phyloP scores from a whole-genome alignment of 805 yeast species.

The Cyberlindnera maritima region DNA sequence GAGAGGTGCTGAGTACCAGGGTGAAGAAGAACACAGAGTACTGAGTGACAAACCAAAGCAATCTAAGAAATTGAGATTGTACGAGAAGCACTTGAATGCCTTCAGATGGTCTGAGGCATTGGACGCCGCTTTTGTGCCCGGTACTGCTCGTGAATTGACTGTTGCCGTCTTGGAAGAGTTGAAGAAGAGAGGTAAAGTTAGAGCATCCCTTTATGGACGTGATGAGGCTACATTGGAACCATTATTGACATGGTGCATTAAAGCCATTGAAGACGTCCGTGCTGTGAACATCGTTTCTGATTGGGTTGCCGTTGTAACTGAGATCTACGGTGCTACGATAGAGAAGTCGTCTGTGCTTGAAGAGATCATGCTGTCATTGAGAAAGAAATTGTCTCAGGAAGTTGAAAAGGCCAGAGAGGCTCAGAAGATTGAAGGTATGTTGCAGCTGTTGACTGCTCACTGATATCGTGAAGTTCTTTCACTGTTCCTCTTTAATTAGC shows the following conservation, averaged over 20 bases:
- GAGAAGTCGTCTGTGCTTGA: slow-evolving; percentile 77
- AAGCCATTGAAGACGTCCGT: slow-evolving; percentile 75
- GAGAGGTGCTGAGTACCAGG: slow-evolving; percentile 87
- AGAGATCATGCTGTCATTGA: slow-evolving; percentile 61
- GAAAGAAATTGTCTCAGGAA: slow-evolving; percentile 62
- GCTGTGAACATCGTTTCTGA: slow-evolving; percentile 59
- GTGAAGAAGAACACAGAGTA: slow-evolving; percentile 79
- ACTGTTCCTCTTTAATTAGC: too few relatives aligned
- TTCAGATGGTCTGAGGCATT: slow-evolving; percentile 94
- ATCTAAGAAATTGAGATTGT: slow-evolving; percentile 69
- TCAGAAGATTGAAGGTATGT: slow-evolving; percentile 88
- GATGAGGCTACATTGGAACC: slow-evolving; percentile 89
- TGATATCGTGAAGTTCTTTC: background rate
- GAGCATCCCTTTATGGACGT: slow-evolving; percentile 74
- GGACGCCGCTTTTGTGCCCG: slow-evolving; percentile 78
- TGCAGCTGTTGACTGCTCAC: slow-evolving; percentile 69
- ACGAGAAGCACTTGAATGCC: slow-evolving; percentile 79
- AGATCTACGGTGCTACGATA: slow-evolving; percentile 72
- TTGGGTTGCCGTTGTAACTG: slow-evolving; percentile 68
- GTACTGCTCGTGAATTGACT: slow-evolving; percentile 76
- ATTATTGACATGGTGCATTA: slow-evolving; percentile 76
- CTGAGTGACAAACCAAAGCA: slow-evolving; percentile 53
- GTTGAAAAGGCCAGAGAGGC: slow-evolving; percentile 83
- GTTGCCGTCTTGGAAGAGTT: slow-evolving; percentile 83
- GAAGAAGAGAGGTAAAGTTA: slow-evolving; percentile 83